Evolutionary conservation across 1,284 basidiomycete genomes (phyloP).

Genomic region (Macrocystidia cucumis): DNA sequence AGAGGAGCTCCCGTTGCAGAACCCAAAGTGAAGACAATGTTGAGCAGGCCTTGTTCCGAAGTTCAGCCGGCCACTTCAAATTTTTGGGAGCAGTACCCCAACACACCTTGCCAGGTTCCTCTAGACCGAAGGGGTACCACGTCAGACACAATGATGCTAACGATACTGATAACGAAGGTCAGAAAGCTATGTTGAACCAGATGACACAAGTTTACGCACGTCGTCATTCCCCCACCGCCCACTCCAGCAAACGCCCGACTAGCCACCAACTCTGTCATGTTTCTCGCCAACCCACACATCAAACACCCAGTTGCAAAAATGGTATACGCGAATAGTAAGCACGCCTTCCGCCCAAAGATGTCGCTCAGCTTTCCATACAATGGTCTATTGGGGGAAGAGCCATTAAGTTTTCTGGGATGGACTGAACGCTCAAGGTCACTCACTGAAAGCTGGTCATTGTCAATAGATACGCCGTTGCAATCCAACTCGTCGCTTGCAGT

Average conservation of each 20-base stretch:
- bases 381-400: constrained; percentile 28
- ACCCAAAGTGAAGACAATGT: constrained; percentile 49
- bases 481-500: constrained; percentile 60
- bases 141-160: constrained; percentile 57
- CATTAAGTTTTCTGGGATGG: constrained; percentile 1
- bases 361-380: constrained; percentile 60
- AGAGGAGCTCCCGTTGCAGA: constrained; percentile 50
- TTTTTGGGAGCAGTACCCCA: neutral
- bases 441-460: constrained; percentile 57
- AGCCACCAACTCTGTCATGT: constrained; percentile 47
- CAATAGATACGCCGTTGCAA: constrained; percentile 56
- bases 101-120: constrained; percentile 55
- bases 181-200: neutral
- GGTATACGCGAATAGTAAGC: constrained; percentile 46
- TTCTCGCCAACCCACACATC: constrained; percentile 43
- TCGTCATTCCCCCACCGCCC: constrained; percentile 59
- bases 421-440: constrained; percentile 14
- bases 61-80: neutral
- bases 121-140: constrained; percentile 49
- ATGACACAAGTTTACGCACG: constrained; percentile 30
- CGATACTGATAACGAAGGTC: constrained; percentile 28
- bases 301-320: constrained; percentile 49
- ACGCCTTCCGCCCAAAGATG: constrained; percentile 55
- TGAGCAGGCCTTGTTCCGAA: constrained; percentile 40
- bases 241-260: constrained; percentile 53